Evolutionary conservation across 495 filamentous ascomycete genomes (phyloP), one percentile per base, ranked within the genome.

Genomic region (Penicillium steckii): DNA sequence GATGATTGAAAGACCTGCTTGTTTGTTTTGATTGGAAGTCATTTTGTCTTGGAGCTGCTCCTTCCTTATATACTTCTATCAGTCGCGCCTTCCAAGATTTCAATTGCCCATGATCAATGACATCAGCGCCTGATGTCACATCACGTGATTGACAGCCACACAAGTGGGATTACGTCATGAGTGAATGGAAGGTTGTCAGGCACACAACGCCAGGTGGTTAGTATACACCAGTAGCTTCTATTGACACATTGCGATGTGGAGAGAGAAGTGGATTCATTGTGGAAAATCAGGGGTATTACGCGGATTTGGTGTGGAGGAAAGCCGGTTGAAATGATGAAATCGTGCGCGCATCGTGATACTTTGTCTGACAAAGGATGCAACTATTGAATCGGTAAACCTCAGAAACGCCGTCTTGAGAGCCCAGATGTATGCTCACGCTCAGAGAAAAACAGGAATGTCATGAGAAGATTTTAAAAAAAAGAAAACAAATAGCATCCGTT

Each of bases 111-210:
- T 37, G 41, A 64, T 61, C 29, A 4, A 55, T 59, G 60, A 65
- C 59, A 57, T 65, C 60, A 64, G 48, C 7, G 1, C 1, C 46
- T 64, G 61, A 66, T 64, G 55, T 66, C 55, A 62, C 35, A 44
- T 21, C 62, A 62, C 45, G 59, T 62, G 60, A 46, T n/a, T n/a
- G 19, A 13, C 46, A 49, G 33, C 35, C 42, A 40, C 26, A 15
- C n/a, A 12, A 33, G n/a, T n/a, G n/a, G n/a, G n/a, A n/a, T n/a
- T 55, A 40, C 56, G 59, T 52, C 50, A 50, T 47, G 49, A 35
- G 27, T 29, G 12, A 5, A 5, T 29, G 27, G 27, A 29, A 6
- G 5, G 19, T 29, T 24, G 35, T n/a, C n/a, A 47, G 33, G 6
- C 27, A 35, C 13, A 55, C 25, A 22, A 43, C 35, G 22, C 1